Base-by-base conservation (phyloP, 352 stramenopile genomes). In the Globisporangium cederbergense region DNA sequence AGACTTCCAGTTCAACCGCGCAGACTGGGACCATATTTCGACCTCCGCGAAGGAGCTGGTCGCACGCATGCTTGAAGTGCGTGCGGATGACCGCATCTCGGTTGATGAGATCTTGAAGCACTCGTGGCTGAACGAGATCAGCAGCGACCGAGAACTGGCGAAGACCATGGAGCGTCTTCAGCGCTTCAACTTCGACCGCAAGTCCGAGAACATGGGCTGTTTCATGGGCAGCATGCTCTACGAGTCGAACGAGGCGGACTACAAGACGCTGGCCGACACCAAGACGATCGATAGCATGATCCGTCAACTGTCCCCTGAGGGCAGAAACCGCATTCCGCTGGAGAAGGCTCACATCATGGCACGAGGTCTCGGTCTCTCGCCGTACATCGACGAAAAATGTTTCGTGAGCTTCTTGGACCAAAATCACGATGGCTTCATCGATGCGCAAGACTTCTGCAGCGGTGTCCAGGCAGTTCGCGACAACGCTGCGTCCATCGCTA, bases 181-280 rank as follows among this genome's bases (percentile, higher is more conserved):
- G 67, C 69, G 75, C n/a, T 93, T 90, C 71, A 93, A 91, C 67
- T 88, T 89, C 45, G 62, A 89, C 42, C 84, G 84, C 69, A 90
- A 90, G 65, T 89, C 84, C 42, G 76, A 91, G 60, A 90, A 87
- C 60, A 89, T 93, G 78, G 81, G 73, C 4, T 78, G 67, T 20
- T 89, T 86, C 61, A 79, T 93, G 71, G 73, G 70, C 9, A 75
- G 47, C 3, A 86, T 90, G 76, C 64, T 91, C 38, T 54, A 60
- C 28, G 78, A 89, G 30, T 73, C 69, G 20, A 83, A 71, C 36
- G 84, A 90, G 32, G 71, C 67, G 2, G 84, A 90, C 68, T 88
- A 81, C 68, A 64, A 74, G 28, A 67, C 75, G 16, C 76, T 91
- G 34, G 71, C 80, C 55, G 77, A 91, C 51, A 64, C 79, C 18